Evolutionary conservation across 2,329 filamentous ascomycete genomes (phyloP).

Genomic region (Cercospora sesami): DNA sequence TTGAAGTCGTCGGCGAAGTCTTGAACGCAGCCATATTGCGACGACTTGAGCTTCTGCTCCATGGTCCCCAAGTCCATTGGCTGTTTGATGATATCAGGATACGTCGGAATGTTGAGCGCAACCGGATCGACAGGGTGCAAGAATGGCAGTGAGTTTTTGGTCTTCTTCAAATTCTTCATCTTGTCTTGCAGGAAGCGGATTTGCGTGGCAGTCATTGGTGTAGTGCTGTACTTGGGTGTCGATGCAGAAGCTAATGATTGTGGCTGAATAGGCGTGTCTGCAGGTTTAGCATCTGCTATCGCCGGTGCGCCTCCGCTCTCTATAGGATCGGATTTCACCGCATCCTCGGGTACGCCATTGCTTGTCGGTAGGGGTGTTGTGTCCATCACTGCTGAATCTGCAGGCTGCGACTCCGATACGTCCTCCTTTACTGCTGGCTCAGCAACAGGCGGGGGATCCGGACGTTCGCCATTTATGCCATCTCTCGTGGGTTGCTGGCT

Average conservation of each 20-base stretch:
- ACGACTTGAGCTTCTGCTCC: slow-evolving; percentile 73
- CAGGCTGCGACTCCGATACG: background rate
- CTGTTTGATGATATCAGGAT: slow-evolving; percentile 69
- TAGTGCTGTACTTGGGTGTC: slow-evolving; percentile 38
- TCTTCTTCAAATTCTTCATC: slow-evolving; percentile 78
- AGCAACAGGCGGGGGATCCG: background rate
- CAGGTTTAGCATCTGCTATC: slow-evolving; percentile 6
- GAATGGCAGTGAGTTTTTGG: slow-evolving; percentile 75
- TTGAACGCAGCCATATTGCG: slow-evolving; percentile 67
- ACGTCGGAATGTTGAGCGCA: slow-evolving; percentile 72
- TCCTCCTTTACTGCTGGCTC: background rate
- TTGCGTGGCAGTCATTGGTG: slow-evolving; percentile 60
- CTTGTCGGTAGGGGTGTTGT: background rate
- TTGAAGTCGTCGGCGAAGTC: slow-evolving; percentile 73
- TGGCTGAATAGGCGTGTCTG: slow-evolving; percentile 12
- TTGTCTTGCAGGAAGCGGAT: slow-evolving; percentile 64
- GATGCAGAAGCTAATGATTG: slow-evolving; percentile 21
- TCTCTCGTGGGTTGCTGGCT: slow-evolving; percentile 2
- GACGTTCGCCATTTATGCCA: slow-evolving; percentile 5
- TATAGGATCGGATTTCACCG: background rate
- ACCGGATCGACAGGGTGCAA: slow-evolving; percentile 73
- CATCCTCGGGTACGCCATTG: background rate
- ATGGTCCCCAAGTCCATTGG: slow-evolving; percentile 85
- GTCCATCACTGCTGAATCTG: background rate
- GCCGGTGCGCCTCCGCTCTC: slow-evolving; percentile 14